Percentiles rank a stretch among this genome's conserved stretches.
Evolutionary conservation across 2,329 filamentous ascomycete species (phyloP).

Genomic region (Diaporthe eres): DNA sequence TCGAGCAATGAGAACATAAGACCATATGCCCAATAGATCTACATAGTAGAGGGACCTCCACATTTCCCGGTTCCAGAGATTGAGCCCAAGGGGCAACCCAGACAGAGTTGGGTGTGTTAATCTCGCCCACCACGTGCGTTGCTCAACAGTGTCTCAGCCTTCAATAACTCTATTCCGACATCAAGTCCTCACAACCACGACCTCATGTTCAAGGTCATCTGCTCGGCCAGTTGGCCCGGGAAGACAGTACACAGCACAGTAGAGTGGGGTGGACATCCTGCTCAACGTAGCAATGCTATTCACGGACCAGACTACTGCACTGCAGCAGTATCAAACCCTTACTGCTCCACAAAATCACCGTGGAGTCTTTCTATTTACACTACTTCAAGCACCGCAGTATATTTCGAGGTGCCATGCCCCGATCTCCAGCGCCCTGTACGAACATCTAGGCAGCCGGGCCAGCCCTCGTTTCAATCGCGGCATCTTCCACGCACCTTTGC

Average conservation of each 20-base stretch:
- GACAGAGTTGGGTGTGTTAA: conserved; percentile 13
- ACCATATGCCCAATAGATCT: not conserved
- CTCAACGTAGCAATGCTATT: conserved; percentile 5
- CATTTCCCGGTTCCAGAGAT: not conserved
- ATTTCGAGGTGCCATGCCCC: not conserved
- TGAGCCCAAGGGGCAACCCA: conserved; percentile 5
- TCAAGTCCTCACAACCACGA: not conserved
- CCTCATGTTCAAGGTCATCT: not conserved
- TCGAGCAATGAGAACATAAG: not conserved
- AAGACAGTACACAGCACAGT: not conserved
- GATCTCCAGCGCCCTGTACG: not conserved
- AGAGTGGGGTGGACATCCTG: not conserved
- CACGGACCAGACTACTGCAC: conserved; percentile 22
- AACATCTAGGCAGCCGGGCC: not conserved
- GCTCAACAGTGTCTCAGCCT: conserved; percentile 13
- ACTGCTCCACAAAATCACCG: conserved; percentile 3
- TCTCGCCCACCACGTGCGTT: conserved; percentile 9
- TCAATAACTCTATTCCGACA: conserved; percentile 14
- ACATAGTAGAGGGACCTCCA: not conserved
- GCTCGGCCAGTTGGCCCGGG: not conserved
- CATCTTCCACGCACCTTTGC: not conserved
- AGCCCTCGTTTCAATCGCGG: not conserved
- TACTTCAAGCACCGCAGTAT: not conserved
- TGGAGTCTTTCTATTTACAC: not conserved
- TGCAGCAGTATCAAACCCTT: not conserved